These are phyloP conservation scores for Fraxinus albicans DNA, from an alignment of 305 asterid species.

Conservation along the genomic window DNA sequence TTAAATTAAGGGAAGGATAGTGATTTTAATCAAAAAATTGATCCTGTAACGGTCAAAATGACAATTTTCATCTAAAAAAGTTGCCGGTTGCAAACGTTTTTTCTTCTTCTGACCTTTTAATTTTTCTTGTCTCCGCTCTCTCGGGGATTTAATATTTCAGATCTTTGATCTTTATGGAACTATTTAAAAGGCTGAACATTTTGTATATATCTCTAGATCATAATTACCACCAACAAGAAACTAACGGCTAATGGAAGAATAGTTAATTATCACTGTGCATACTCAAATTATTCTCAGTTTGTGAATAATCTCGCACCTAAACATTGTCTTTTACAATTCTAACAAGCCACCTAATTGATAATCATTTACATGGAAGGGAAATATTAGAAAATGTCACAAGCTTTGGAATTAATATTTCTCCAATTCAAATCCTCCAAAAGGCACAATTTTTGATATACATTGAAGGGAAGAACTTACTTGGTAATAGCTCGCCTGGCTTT, in stretches of 20 bases:
- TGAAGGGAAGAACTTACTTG: constrained; percentile 55
- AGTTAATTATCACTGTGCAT: not conserved
- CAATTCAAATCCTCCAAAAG: not conserved
- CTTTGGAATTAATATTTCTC: not conserved
- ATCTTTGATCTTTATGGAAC: not conserved
- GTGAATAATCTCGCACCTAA: not conserved
- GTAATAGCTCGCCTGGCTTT: constrained; percentile 80
- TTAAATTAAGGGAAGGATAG: not conserved
- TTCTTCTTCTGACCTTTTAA: not conserved
- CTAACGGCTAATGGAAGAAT: not conserved
- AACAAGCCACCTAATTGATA: not conserved
- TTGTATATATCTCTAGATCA: not conserved
- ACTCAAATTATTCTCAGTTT: not conserved
- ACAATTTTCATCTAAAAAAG: not conserved
- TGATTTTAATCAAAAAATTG: not conserved
- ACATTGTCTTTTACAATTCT: not conserved
- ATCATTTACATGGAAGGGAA: not conserved
- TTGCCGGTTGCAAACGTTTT: not conserved
- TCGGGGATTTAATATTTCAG: not conserved
- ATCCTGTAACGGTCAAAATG: not conserved
- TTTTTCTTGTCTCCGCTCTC: not conserved
- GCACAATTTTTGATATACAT: not conserved
- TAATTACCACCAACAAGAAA: not conserved
- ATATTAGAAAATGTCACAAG: not conserved
- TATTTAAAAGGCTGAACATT: not conserved